These are phyloP conservation scores for Dryas octopetala DNA, from an alignment of 306 rosid genomes.

Conservation along the genomic window DNA sequence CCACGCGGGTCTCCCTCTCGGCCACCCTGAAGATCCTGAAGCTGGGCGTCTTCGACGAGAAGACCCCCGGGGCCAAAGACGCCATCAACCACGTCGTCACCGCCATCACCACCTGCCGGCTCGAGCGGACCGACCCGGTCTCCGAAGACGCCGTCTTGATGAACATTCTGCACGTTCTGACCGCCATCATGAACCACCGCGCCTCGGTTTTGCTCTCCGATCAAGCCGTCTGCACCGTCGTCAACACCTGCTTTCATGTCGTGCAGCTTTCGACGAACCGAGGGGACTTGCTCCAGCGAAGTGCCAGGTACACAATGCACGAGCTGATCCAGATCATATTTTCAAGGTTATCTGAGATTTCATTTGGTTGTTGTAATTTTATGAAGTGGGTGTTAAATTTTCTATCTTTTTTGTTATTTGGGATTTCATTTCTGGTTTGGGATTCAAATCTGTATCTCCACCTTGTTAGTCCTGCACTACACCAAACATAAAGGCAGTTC, in stretches of 20 bases:
- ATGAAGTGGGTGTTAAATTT: no score
- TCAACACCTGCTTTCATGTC: slow-evolving; percentile 73
- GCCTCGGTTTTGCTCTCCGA: slow-evolving; percentile 60
- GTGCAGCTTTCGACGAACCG: slow-evolving; percentile 64
- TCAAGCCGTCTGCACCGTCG: slow-evolving; percentile 62
- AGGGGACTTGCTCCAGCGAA: no score
- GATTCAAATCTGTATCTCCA: no score
- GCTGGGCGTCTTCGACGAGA: slow-evolving; percentile 62
- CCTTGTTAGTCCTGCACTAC: no score
- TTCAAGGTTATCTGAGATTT: slow-evolving; percentile 60
- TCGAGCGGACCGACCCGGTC: slow-evolving; percentile 66
- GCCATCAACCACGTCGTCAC: slow-evolving; percentile 49
- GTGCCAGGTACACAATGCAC: slow-evolving; percentile 75
- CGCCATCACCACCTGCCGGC: slow-evolving; percentile 61
- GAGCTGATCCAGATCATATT: slow-evolving; percentile 74
- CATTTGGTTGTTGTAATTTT: no score
- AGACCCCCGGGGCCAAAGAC: slow-evolving; percentile 59
- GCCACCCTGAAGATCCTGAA: slow-evolving; percentile 70
- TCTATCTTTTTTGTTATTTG: no score
- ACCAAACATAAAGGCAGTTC: no score
- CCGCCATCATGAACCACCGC: slow-evolving; percentile 56
- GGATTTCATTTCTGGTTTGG: no score
- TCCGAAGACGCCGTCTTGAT: slow-evolving; percentile 83
- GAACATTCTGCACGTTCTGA: slow-evolving; percentile 66
- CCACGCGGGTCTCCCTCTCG: slow-evolving; percentile 73